These are phyloP conservation scores for Solanum habrochaites DNA, from an alignment of 257 asterid species.

Conservation along the genomic window DNA sequence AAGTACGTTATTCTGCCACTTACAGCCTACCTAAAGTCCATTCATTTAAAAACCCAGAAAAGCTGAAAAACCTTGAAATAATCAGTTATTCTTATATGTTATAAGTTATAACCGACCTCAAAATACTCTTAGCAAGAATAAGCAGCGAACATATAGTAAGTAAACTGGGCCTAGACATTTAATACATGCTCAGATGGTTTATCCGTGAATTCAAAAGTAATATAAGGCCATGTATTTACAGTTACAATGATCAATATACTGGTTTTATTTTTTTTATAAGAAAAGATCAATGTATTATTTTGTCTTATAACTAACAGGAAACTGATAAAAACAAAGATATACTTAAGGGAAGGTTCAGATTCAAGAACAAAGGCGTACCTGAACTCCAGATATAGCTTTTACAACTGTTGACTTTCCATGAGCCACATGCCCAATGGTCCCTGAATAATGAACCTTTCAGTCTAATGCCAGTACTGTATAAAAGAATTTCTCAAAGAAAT, in stretches of 20 bases:
- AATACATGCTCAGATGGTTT: not conserved
- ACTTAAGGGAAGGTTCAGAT: not conserved
- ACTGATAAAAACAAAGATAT: not conserved
- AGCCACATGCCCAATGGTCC: conserved; percentile 99
- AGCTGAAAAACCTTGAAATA: not conserved
- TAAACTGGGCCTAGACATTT: not conserved
- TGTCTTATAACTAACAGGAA: not conserved
- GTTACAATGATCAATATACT: not conserved
- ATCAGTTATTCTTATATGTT: not conserved
- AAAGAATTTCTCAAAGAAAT: not conserved
- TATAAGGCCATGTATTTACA: not conserved
- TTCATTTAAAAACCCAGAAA: not conserved
- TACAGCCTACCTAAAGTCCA: not conserved
- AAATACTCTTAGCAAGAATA: not conserved
- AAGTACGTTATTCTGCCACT: not conserved
- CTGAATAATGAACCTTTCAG: conserved; percentile 21
- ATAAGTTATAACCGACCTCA: not conserved
- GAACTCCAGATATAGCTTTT: not conserved
- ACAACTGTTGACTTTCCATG: conserved; percentile 29
- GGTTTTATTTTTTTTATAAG: not conserved
- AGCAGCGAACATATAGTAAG: not conserved
- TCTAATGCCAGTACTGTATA: not conserved
- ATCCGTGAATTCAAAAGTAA: not conserved
- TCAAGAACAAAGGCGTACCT: not conserved
- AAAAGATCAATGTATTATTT: not conserved